Conservation (phyloP, 768 basidiomycete genomes). For the Cystobasidium onofrii region DNA sequence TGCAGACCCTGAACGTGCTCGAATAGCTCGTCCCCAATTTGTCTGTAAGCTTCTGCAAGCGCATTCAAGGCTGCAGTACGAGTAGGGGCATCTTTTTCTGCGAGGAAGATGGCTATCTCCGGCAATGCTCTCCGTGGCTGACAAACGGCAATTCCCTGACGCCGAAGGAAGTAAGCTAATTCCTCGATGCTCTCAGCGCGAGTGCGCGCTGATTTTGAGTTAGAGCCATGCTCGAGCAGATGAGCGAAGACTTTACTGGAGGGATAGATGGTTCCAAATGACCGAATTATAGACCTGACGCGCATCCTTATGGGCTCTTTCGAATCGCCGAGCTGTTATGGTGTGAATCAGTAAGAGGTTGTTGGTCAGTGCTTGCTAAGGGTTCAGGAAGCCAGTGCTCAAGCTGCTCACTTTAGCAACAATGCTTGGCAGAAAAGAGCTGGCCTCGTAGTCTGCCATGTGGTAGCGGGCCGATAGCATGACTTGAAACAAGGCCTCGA, state of each 20-base stretch:
- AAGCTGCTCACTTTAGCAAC: slow-evolving; percentile 63
- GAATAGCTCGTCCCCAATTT: slow-evolving; percentile 82
- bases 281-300: slow-evolving; percentile 74
- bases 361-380: too few relatives aligned
- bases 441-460: slow-evolving; percentile 74
- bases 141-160: slow-evolving; percentile 71
- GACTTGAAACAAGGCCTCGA: slow-evolving; percentile 69
- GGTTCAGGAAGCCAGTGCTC: not conserved
- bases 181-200: slow-evolving; percentile 81
- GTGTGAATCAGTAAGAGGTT: too few relatives aligned
- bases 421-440: slow-evolving; percentile 79
- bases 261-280: slow-evolving; percentile 79
- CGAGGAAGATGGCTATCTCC: slow-evolving; percentile 65
- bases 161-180: slow-evolving; percentile 64
- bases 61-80: slow-evolving; percentile 75
- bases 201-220: slow-evolving; percentile 83
- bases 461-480: slow-evolving; percentile 65
- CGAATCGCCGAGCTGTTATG: slow-evolving; percentile 80
- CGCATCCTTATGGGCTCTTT: slow-evolving; percentile 71
- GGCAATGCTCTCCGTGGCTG: slow-evolving; percentile 75
- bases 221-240: slow-evolving; percentile 76
- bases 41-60: slow-evolving; percentile 72
- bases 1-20: slow-evolving; percentile 63
- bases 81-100: slow-evolving; percentile 80
- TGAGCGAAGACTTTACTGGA: slow-evolving; percentile 85